phyloP scores from a whole-genome alignment of 768 basidiomycete species.

The Russula ochroleuca region DNA sequence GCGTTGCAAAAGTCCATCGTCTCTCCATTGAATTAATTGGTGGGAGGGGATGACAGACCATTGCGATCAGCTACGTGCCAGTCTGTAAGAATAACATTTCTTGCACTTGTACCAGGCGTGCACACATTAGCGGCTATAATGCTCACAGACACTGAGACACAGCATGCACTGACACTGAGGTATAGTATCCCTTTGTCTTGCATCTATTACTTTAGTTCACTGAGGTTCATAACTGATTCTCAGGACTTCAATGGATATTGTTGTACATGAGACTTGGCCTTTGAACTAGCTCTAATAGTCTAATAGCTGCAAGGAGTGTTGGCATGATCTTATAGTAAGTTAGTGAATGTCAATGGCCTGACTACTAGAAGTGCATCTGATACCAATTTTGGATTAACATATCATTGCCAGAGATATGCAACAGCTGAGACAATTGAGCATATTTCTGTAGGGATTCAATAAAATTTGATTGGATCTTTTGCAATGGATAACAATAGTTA shows the following conservation, averaged over 20 bases:
- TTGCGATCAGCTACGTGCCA: conserved; percentile 79
- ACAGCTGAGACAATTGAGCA: too few relatives aligned
- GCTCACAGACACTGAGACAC: conserved; percentile 70
- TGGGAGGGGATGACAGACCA: conserved; percentile 52
- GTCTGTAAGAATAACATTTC: conserved; percentile 80
- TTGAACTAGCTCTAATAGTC: not conserved
- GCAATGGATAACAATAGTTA: too few relatives aligned
- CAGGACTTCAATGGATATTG: conserved; percentile 64
- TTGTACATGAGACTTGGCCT: conserved; percentile 7
- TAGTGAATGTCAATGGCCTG: too few relatives aligned
- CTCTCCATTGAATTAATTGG: not conserved
- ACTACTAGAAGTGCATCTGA: too few relatives aligned
- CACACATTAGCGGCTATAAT: conserved; percentile 70
- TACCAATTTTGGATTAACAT: too few relatives aligned
- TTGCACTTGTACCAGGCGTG: conserved; percentile 75
- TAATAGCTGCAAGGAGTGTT: too few relatives aligned
- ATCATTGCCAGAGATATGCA: too few relatives aligned
- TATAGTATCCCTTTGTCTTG: conserved; percentile 33
- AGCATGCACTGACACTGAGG: conserved; percentile 70
- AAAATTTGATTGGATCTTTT: too few relatives aligned
- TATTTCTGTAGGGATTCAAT: too few relatives aligned
- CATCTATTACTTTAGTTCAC: too few relatives aligned
- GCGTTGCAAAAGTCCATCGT: conserved; percentile 33
- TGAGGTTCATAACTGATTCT: not conserved
- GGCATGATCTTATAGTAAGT: too few relatives aligned